Percentiles rank a stretch among this genome's conserved stretches.
phyloP scores from a whole-genome alignment of 73 alveolate genomes.

The Loxodes magnus region DNA sequence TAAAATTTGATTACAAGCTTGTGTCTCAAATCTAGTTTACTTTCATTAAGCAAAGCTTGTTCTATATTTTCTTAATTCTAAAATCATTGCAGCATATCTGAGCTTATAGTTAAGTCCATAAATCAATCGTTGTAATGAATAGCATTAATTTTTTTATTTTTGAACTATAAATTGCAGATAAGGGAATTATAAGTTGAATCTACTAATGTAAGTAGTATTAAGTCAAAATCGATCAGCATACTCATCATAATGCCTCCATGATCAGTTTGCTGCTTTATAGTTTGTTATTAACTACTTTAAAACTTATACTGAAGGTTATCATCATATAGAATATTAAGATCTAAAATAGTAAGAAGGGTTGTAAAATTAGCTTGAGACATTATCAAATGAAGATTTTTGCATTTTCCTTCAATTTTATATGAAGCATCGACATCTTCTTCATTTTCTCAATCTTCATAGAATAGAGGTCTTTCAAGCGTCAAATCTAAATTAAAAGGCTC shows the following conservation, averaged over 20 bases:
- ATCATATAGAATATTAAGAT: conserved; percentile 5
- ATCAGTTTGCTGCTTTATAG: neutral
- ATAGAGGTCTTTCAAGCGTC: no score
- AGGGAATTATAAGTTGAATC: neutral
- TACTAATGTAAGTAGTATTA: neutral
- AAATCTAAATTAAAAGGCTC: no score
- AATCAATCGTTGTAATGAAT: conserved; percentile 6
- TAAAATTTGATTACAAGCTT: no score
- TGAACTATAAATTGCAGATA: conserved; percentile 5
- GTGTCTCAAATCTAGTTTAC: no score
- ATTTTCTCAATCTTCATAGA: no score
- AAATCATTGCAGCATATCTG: neutral
- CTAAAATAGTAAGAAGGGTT: neutral
- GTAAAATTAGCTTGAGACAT: no score
- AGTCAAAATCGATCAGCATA: neutral
- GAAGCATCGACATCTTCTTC: no score
- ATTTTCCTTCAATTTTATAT: no score
- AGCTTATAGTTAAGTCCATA: neutral
- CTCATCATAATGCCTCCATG: conserved; percentile 9
- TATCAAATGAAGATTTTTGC: no score
- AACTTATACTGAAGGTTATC: no score
- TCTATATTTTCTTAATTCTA: neutral
- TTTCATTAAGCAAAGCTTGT: no score
- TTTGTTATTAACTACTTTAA: no score
- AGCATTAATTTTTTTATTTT: neutral